These are phyloP conservation scores for Nothomitra cinnamomea DNA, from an alignment of 2,329 filamentous ascomycete genomes.

Conservation along the genomic window DNA sequence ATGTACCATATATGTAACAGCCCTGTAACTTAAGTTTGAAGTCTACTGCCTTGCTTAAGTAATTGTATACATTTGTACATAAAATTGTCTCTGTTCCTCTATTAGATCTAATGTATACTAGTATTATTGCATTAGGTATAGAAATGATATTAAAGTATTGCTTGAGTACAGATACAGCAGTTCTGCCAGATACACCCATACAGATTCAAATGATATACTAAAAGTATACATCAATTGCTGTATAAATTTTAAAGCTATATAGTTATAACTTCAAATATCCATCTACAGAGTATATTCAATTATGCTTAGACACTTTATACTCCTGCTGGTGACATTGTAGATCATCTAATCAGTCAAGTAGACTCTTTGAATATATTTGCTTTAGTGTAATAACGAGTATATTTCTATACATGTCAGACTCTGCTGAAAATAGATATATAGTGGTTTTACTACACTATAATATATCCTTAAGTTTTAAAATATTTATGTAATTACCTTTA, in stretches of 20 bases:
- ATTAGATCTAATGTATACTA: neutral
- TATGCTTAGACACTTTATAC: conserved; percentile 6
- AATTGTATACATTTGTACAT: neutral
- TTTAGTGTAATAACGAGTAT: no score
- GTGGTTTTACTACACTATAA: no score
- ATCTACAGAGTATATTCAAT: conserved; percentile 13
- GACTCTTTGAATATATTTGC: no score
- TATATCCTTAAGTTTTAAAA: no score
- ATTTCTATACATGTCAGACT: no score
- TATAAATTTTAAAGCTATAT: conserved; percentile 13
- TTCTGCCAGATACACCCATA: neutral
- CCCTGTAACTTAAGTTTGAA: no score
- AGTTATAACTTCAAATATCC: conserved; percentile 9
- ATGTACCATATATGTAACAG: no score
- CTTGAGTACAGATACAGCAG: neutral
- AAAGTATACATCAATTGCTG: conserved; percentile 12
- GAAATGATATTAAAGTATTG: conserved; percentile 7
- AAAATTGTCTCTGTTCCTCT: conserved; percentile 6
- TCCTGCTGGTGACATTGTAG: no score
- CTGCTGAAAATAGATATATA: no score
- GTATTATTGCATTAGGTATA: neutral
- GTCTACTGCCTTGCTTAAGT: no score
- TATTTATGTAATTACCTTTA: no score
- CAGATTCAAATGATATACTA: conserved; percentile 13
- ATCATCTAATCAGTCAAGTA: no score